These are phyloP conservation scores for Breynia disticha DNA, from an alignment of 441 rosid genomes.

Conservation along the genomic window DNA sequence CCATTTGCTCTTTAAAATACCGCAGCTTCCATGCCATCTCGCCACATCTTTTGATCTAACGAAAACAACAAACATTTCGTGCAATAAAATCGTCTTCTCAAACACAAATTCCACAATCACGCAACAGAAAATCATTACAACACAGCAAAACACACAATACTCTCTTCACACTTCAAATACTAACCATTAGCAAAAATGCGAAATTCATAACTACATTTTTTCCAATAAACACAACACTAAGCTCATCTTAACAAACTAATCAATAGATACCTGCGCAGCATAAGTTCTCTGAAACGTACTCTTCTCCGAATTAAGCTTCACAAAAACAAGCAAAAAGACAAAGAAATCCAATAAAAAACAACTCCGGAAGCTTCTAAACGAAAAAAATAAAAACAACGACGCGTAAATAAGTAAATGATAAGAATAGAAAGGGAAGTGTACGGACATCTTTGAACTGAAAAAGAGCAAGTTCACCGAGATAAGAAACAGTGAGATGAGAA, in stretches of 20 bases:
- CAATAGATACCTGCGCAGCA: conserved; percentile 84
- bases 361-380: not conserved
- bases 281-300: conserved; percentile 89
- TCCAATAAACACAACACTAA: too few species aligned
- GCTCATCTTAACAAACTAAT: not conserved
- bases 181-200: too few species aligned
- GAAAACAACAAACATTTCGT: conserved; percentile 4
- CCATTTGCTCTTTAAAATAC: conserved; percentile 82
- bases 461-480: conserved; percentile 81
- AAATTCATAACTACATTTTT: too few species aligned
- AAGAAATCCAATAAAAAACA: not conserved
- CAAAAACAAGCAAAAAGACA: conserved; percentile 2
- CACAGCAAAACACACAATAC: not conserved
- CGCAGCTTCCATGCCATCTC: conserved; percentile 83
- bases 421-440: conserved; percentile 14
- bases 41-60: conserved; percentile 68
- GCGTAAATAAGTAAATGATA: not conserved
- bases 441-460: conserved; percentile 86
- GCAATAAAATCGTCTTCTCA: not conserved
- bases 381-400: not conserved
- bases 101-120: not conserved
- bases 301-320: conserved; percentile 79
- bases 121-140: not conserved
- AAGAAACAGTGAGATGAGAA: conserved; percentile 69
- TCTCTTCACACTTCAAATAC: too few species aligned